These are phyloP conservation scores for Aeminium ludgeri DNA, from an alignment of 495 filamentous ascomycete genomes.

Conservation along the genomic window DNA sequence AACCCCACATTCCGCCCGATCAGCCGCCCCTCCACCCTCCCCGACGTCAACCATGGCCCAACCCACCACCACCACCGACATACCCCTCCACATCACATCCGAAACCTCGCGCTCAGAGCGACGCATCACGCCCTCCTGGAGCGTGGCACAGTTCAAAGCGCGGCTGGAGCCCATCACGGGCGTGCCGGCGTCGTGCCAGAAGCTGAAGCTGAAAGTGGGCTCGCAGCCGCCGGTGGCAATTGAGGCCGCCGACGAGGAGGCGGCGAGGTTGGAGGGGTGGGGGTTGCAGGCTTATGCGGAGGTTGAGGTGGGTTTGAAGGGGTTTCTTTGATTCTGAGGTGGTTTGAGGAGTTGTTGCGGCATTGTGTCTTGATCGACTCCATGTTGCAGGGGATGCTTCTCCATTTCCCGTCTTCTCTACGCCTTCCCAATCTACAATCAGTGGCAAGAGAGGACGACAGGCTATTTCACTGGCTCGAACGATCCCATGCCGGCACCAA, in stretches of 20 bases:
- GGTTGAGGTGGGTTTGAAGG: slow-evolving; percentile 44
- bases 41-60: slow-evolving; percentile 9
- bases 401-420: too few species aligned
- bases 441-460: too few species aligned
- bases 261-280: slow-evolving; percentile 41
- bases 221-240: slow-evolving; percentile 37
- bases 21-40: too few species aligned
- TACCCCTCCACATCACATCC: slow-evolving; percentile 70
- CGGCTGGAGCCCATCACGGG: slow-evolving; percentile 92
- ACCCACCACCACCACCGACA: slow-evolving; percentile 37
- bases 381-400: background rate
- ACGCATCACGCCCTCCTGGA: slow-evolving; percentile 84
- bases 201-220: slow-evolving; percentile 45
- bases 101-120: slow-evolving; percentile 63
- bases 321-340: background rate
- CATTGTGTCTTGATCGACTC: background rate
- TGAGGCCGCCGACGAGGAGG: slow-evolving; percentile 52
- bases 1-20: too few species aligned
- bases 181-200: slow-evolving; percentile 65
- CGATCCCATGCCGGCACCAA: too few species aligned
- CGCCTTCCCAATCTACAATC: too few species aligned
- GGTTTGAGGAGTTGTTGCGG: background rate
- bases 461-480: too few species aligned
- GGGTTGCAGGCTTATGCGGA: slow-evolving; percentile 56
- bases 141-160: slow-evolving; percentile 63